These are phyloP conservation scores for Xylaria sp. DNA, from an alignment of 2,329 filamentous ascomycete species.

Conservation along the genomic window DNA sequence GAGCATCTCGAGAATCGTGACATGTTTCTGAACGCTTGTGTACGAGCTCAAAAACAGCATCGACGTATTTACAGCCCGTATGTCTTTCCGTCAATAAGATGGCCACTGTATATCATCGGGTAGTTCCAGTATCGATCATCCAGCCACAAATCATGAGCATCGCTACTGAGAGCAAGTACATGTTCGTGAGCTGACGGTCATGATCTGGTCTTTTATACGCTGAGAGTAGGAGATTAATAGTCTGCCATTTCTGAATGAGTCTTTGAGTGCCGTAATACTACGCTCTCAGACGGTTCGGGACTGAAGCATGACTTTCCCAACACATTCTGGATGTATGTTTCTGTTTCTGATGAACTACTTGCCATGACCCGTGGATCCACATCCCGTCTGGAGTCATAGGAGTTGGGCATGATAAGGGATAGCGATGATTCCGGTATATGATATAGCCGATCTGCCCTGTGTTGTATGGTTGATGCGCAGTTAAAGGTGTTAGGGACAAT, in stretches of 20 bases:
- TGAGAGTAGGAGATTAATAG: too few species aligned
- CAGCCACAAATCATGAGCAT: conserved; percentile 30
- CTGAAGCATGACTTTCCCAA: too few species aligned
- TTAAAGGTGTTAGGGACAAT: too few species aligned
- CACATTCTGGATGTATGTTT: too few species aligned
- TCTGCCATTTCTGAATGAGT: conserved; percentile 18
- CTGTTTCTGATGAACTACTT: too few species aligned
- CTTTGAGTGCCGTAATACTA: conserved; percentile 22
- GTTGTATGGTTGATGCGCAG: too few species aligned
- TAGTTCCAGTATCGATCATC: conserved; percentile 24
- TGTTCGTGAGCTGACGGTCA: conserved; percentile 30
- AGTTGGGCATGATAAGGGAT: too few species aligned
- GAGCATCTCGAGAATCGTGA: neutral
- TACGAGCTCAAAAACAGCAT: conserved; percentile 28
- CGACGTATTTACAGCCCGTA: conserved; percentile 30
- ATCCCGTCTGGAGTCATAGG: too few species aligned
- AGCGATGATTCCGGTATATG: too few species aligned
- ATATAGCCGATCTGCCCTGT: too few species aligned
- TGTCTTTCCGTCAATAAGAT: conserved; percentile 33
- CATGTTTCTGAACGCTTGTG: conserved; percentile 18
- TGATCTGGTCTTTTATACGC: conserved; percentile 16
- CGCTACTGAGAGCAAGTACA: conserved; percentile 31
- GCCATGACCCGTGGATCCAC: too few species aligned
- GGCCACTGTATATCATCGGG: conserved; percentile 26
- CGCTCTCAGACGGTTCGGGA: conserved; percentile 19